These are phyloP conservation scores for Termitomyces sp. DNA, from an alignment of 768 basidiomycete species.

Conservation along the genomic window DNA sequence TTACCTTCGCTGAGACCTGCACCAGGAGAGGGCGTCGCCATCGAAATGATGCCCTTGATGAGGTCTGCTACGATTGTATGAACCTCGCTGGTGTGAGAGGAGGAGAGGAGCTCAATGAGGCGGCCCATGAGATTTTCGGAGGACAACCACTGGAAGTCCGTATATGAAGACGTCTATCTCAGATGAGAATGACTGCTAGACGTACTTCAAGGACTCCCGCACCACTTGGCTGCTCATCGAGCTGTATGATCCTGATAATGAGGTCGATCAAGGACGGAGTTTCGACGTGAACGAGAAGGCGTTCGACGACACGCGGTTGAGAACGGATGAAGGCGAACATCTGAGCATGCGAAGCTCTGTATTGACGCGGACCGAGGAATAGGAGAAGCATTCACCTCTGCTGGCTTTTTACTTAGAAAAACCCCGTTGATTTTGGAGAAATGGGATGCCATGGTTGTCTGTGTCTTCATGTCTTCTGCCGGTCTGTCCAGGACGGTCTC, in stretches of 20 bases:
- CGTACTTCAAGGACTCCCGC: conserved; percentile 84
- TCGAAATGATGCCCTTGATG: conserved; percentile 90
- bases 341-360: conserved; percentile 38
- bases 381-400: conserved; percentile 60
- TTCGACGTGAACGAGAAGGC: conserved; percentile 80
- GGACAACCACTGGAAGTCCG: conserved; percentile 70
- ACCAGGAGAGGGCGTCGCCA: conserved; percentile 84
- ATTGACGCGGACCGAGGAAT: conserved; percentile 18
- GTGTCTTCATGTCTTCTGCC: conserved; percentile 81
- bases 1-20: conserved; percentile 68
- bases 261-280: conserved; percentile 90
- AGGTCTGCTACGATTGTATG: conserved; percentile 88
- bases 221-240: conserved; percentile 80
- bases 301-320: conserved; percentile 75
- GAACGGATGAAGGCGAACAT: conserved; percentile 90
- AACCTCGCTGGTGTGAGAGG: conserved; percentile 63
- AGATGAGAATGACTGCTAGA: conserved; percentile 22
- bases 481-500: conserved; percentile 77
- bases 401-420: conserved; percentile 83
- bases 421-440: conserved; percentile 93
- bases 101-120: conserved; percentile 78
- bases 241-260: conserved; percentile 82
- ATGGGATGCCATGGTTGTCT: conserved; percentile 83
- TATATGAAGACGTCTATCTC: conserved; percentile 7
- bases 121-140: conserved; percentile 76